Percentiles rank a stretch among this genome's conserved stretches.
These are phyloP conservation scores for Xerocomus spinulosus DNA, from an alignment of 768 basidiomycete species.

Conservation along the genomic window DNA sequence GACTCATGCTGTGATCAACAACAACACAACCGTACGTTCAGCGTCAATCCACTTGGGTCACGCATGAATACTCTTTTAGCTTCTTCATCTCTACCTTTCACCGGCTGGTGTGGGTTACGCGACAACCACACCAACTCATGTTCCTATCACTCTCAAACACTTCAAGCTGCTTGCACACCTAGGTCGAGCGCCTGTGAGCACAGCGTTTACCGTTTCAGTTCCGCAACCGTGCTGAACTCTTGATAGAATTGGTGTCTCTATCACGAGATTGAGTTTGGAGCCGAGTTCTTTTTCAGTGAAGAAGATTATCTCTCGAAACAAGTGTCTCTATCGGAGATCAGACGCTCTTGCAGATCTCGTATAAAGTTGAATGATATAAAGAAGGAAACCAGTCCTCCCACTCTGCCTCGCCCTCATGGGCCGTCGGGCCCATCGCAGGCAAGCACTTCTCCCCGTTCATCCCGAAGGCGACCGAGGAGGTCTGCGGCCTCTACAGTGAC, in stretches of 20 bases:
- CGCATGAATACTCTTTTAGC: slow-evolving; percentile 28
- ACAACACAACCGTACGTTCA: slow-evolving; percentile 37
- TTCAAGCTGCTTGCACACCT: slow-evolving; percentile 70
- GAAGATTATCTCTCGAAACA: slow-evolving; percentile 55
- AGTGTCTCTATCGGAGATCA: slow-evolving; percentile 17
- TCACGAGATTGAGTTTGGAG: slow-evolving; percentile 58
- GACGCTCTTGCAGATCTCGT: slow-evolving; percentile 22
- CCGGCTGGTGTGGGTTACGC: slow-evolving; percentile 21
- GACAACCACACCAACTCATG: slow-evolving; percentile 31
- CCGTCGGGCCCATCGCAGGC: slow-evolving; percentile 11
- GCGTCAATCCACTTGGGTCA: neutral
- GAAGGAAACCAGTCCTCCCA: slow-evolving; percentile 36
- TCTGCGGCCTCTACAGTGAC: slow-evolving; percentile 46
- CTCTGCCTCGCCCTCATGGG: slow-evolving; percentile 23
- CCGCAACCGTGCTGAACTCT: no score
- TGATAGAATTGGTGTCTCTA: slow-evolving; percentile 51
- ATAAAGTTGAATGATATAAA: slow-evolving; percentile 35
- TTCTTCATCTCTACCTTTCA: slow-evolving; percentile 45
- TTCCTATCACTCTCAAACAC: slow-evolving; percentile 72
- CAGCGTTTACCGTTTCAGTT: no score
- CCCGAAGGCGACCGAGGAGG: slow-evolving; percentile 57
- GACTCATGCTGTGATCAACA: slow-evolving; percentile 70
- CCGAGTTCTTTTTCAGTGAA: slow-evolving; percentile 66
- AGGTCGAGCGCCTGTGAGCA: slow-evolving; percentile 55
- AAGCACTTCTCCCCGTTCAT: slow-evolving; percentile 21